A percentile compares a stretch with the other conserved stretches of the same genome.
These are phyloP conservation scores for Candida insectorum DNA, from an alignment of 805 yeast genomes.

Conservation along the genomic window DNA sequence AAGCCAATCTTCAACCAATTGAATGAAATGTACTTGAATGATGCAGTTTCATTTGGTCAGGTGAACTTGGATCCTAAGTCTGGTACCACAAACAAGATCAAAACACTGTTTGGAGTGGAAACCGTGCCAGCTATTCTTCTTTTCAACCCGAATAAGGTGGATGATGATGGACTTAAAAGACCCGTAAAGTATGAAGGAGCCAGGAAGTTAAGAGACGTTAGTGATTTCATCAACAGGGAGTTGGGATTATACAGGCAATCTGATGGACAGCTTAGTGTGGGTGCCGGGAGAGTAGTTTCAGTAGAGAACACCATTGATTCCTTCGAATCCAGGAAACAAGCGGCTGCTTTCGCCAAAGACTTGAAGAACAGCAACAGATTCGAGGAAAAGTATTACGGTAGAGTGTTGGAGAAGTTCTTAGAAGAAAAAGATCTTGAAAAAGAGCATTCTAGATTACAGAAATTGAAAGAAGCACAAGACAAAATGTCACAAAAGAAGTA, in stretches of 20 bases:
- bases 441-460: neutral
- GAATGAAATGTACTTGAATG: constrained; percentile 38
- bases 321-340: too few species aligned
- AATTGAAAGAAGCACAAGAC: neutral
- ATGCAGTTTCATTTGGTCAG: constrained; percentile 16
- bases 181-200: constrained; percentile 28
- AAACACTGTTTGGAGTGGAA: constrained; percentile 37
- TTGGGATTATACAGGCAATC: constrained; percentile 26
- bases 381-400: constrained; percentile 2
- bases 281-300: constrained; percentile 38
- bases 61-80: constrained; percentile 38
- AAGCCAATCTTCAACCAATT: constrained; percentile 49
- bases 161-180: constrained; percentile 12
- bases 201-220: constrained; percentile 16
- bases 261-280: constrained; percentile 27
- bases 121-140: constrained; percentile 55
- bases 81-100: constrained; percentile 41
- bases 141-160: constrained; percentile 29
- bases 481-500: neutral
- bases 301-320: too few species aligned
- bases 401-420: constrained; percentile 5
- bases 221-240: constrained; percentile 25
- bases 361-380: too few species aligned
- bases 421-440: neutral
- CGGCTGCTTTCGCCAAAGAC: too few species aligned